These are phyloP conservation scores for Diddensiella santjacobensis DNA, from an alignment of 805 yeast species.

Conservation along the genomic window DNA sequence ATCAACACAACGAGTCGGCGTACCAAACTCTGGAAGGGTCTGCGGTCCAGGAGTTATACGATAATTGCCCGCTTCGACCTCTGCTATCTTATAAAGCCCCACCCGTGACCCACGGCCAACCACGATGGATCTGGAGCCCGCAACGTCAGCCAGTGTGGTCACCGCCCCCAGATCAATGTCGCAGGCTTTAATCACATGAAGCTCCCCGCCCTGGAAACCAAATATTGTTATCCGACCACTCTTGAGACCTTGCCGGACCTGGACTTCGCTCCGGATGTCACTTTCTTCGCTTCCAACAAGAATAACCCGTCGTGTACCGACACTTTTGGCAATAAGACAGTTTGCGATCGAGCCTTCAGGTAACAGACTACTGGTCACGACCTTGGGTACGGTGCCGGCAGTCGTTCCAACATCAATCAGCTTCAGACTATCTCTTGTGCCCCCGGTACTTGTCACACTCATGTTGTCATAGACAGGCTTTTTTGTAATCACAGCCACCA, in stretches of 20 bases:
- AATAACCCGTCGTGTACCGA: neutral
- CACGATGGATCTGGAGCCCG: neutral
- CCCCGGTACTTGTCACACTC: neutral
- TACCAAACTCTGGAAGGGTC: neutral
- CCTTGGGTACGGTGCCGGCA: neutral
- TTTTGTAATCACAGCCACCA: neutral
- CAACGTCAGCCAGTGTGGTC: neutral
- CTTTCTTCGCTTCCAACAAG: conserved; percentile 1
- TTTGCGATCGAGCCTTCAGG: neutral
- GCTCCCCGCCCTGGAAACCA: neutral
- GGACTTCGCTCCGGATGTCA: neutral
- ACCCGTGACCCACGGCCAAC: neutral
- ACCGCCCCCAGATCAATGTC: neutral
- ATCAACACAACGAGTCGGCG: conserved; percentile 7
- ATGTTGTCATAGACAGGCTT: neutral
- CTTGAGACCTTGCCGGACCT: neutral
- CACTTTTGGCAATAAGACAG: neutral
- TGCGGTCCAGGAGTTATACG: neutral
- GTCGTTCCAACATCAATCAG: neutral
- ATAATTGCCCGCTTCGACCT: neutral
- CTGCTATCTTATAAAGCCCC: neutral
- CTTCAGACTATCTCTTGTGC: neutral
- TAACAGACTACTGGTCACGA: neutral
- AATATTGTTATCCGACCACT: neutral
- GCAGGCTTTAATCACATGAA: neutral